Evolutionary conservation across 495 filamentous ascomycete species (phyloP).

Genomic region (Alectoria sarmentosa): DNA sequence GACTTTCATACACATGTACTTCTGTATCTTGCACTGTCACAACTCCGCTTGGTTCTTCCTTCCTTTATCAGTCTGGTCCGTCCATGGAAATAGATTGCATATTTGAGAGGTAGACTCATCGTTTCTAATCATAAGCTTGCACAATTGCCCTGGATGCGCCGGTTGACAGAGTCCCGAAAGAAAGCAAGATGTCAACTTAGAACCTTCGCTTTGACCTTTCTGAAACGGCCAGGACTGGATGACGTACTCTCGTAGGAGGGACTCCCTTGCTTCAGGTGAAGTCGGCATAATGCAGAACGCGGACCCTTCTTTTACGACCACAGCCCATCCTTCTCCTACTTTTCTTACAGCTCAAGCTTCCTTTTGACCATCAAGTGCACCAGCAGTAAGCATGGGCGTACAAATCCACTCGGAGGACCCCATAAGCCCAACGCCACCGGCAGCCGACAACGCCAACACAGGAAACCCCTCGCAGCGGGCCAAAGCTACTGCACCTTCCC

Average conservation of each 20-base stretch:
- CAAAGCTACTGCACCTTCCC: slow-evolving; percentile 19
- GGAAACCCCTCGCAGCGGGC: slow-evolving; percentile 30
- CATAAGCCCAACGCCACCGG: slow-evolving; percentile 48
- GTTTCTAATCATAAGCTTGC: slow-evolving; percentile 6
- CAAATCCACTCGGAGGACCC: slow-evolving; percentile 53
- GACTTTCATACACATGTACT: slow-evolving; percentile 29
- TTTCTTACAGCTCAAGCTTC: too few species aligned
- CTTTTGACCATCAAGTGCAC: slow-evolving; percentile 17
- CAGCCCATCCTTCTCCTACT: too few species aligned
- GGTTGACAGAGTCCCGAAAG: not conserved
- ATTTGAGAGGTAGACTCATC: slow-evolving; percentile 17
- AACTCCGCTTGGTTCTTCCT: slow-evolving; percentile 26
- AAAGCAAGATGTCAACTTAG: too few species aligned
- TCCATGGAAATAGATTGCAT: slow-evolving; percentile 21
- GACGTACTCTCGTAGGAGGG: not conserved
- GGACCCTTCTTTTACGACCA: too few species aligned
- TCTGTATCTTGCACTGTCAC: slow-evolving; percentile 25
- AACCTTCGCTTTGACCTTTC: not conserved
- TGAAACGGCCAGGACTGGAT: not conserved
- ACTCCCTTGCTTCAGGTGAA: not conserved
- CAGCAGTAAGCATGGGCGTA: slow-evolving; percentile 47
- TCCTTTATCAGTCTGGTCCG: slow-evolving; percentile 14
- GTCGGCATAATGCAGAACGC: not conserved
- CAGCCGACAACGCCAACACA: slow-evolving; percentile 33
- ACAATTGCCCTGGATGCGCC: too few species aligned